Conservation (phyloP, 2,329 filamentous ascomycete genomes). For the Colletotrichum limetticola region DNA sequence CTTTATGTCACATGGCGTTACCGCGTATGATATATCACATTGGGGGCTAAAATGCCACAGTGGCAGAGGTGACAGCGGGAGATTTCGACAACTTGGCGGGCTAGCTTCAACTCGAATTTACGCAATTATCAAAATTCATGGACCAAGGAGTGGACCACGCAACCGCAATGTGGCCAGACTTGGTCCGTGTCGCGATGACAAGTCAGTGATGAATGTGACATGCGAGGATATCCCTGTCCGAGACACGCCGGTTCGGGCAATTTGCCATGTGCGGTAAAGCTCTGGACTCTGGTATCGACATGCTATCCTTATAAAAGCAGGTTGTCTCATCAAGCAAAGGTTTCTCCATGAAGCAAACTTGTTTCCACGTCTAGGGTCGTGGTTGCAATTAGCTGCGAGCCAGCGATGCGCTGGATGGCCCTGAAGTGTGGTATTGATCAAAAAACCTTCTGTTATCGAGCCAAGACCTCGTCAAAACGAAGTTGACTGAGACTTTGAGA, state of each 20-base stretch:
- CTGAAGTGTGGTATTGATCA: neutral
- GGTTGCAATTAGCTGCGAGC: neutral
- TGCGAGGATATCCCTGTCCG: constrained; percentile 19
- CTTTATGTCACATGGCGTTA: neutral
- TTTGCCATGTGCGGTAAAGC: constrained; percentile 20
- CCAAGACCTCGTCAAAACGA: neutral
- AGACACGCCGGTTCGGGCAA: constrained; percentile 12
- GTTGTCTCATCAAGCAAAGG: neutral
- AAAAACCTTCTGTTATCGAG: neutral
- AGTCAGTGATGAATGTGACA: neutral
- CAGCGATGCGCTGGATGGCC: neutral
- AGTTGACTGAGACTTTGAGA: neutral
- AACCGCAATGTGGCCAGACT: constrained; percentile 6
- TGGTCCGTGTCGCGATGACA: constrained; percentile 10
- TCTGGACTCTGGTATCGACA: neutral
- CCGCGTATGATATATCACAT: constrained; percentile 9
- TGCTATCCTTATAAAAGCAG: constrained; percentile 17
- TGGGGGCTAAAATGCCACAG: constrained; percentile 5
- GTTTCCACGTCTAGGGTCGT: neutral
- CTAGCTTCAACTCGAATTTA: neutral
- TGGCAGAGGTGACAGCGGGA: neutral
- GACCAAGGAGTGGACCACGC: neutral
- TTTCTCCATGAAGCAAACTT: neutral
- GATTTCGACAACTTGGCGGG: neutral
- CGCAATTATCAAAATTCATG: neutral